Evolutionary conservation across 2,329 filamentous ascomycete species (phyloP).

Genomic region (Aspergillus sp.): DNA sequence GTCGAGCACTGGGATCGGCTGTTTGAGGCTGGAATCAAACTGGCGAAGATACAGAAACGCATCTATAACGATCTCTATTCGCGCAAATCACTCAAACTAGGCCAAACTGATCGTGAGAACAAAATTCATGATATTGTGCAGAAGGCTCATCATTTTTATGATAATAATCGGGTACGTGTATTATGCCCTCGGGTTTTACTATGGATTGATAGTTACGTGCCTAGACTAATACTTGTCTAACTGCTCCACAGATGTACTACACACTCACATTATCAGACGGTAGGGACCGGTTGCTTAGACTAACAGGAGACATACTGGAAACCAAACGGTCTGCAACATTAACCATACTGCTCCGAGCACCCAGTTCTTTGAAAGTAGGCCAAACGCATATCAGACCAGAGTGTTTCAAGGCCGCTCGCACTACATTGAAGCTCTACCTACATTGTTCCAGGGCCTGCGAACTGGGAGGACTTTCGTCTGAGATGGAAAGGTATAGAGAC

Average conservation of each 20-base stretch:
- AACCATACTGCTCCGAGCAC: background rate
- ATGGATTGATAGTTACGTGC: no score
- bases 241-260: background rate
- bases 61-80: slow-evolving; percentile 18
- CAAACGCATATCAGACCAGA: background rate
- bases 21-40: slow-evolving; percentile 11
- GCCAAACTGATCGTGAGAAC: slow-evolving; percentile 4
- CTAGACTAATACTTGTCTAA: no score
- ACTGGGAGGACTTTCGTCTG: background rate
- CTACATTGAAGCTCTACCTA: background rate
- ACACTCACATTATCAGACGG: background rate
- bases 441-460: background rate
- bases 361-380: background rate
- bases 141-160: background rate
- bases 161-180: background rate
- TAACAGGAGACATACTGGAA: background rate
- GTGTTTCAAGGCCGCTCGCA: background rate
- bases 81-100: background rate
- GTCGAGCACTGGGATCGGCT: slow-evolving; percentile 16
- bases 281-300: background rate
- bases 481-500: slow-evolving; percentile 14
- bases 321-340: background rate
- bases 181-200: no score
- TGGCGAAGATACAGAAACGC: slow-evolving; percentile 14
- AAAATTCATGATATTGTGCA: slow-evolving; percentile 3